Evolutionary conservation across 2,329 filamentous ascomycete genomes (phyloP).

Genomic region (Pyrenophora graminea): DNA sequence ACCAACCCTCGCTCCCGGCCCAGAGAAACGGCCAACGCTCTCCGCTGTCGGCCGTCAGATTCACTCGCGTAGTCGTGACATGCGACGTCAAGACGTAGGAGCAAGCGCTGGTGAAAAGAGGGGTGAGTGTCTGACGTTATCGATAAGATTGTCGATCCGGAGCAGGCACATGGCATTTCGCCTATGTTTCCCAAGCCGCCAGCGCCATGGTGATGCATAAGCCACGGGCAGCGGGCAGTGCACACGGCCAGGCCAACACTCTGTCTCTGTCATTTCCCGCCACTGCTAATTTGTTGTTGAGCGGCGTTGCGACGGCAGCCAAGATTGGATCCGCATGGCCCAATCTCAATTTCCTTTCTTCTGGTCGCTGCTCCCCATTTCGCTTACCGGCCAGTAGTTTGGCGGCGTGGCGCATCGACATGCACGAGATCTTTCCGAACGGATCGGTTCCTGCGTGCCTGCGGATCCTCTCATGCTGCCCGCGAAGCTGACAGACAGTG

Average conservation of each 20-base stretch:
- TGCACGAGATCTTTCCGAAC: slow-evolving; percentile 13
- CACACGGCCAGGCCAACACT: not conserved
- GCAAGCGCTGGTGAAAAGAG: slow-evolving; percentile 10
- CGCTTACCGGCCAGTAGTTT: slow-evolving; percentile 19
- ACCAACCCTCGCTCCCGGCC: slow-evolving; percentile 1
- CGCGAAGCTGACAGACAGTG: too few relatives aligned
- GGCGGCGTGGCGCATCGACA: slow-evolving; percentile 5
- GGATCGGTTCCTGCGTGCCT: slow-evolving; percentile 11
- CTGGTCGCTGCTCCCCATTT: slow-evolving; percentile 20
- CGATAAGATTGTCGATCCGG: slow-evolving; percentile 8
- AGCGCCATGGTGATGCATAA: not conserved
- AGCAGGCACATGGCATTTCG: slow-evolving; percentile 6
- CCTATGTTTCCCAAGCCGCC: too few relatives aligned
- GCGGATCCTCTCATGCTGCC: not conserved
- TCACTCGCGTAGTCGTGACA: not conserved
- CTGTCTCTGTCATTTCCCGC: not conserved
- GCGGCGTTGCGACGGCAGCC: not conserved
- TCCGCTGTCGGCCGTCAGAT: slow-evolving; percentile 2
- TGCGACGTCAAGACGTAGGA: slow-evolving; percentile 8
- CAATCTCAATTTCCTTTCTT: slow-evolving; percentile 17
- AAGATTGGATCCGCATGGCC: slow-evolving; percentile 14
- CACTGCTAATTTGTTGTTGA: slow-evolving; percentile 3
- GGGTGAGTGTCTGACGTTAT: not conserved
- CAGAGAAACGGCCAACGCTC: slow-evolving; percentile 1
- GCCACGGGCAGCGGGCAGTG: slow-evolving; percentile 5